Evolutionary conservation across 176 grass and related monocot genomes (phyloP), one percentile per base, ranked within the genome.

Genomic region (Oryza rufipogon): DNA sequence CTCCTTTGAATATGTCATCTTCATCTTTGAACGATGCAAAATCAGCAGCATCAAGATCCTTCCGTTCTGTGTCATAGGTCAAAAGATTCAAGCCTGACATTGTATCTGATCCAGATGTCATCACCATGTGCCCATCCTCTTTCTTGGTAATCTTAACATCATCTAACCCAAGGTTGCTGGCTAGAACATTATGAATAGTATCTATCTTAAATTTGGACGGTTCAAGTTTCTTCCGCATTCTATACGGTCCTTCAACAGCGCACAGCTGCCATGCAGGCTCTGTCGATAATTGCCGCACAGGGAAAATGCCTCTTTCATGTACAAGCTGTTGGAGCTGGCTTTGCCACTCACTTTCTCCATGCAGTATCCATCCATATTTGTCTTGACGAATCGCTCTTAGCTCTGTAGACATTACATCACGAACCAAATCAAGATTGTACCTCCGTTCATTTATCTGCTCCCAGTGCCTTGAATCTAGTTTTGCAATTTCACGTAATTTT

Each of bases 351-450:
- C 91, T 96, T 91, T 99, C 97, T 77, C 90, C 93, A 87, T 99
- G 97, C 68, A 99, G 87, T 78, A 99, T 92, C 97, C 97, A 99
- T 48, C 97, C 97, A 76, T 96, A 99, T 88, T 99, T 99, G 76
- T 99, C 97, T 80, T 99, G 97, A 61, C 93, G 91, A 86, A 99
- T 94, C 75, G 89, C 85, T 72, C 93, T 96, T 60, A 99, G 93
- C 60, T 96, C 74, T 74, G 97, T 96, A 26, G 97, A 99, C 97
- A 99, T 96, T 64, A 87, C 69, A 89, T 99, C 93, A 77, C 97
- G 93, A 83, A 92, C 86, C 52, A 88, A 88, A 82, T 99, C 93
- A 73, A 99, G 93, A 88, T 76, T 89, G 72, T 92, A 84, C 49
- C 97, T 90, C 75, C 91, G 82, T 64, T 99, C 92, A 87, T 94